These are phyloP conservation scores for Trichoderma sp. DNA, from an alignment of 2,329 filamentous ascomycete species.

Conservation along the genomic window DNA sequence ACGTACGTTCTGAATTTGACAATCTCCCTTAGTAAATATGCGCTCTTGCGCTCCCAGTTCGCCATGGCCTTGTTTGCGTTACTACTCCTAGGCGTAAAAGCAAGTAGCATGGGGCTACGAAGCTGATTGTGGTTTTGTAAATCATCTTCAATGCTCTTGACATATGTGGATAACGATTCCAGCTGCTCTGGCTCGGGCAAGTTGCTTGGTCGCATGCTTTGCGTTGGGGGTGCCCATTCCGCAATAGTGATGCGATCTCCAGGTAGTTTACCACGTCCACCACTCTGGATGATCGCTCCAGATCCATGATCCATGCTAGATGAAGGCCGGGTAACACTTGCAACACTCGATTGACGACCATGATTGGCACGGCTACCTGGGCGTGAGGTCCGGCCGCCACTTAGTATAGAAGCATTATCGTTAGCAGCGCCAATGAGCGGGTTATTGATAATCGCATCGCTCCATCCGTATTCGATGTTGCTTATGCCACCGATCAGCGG, in stretches of 20 bases:
- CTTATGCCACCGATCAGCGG: slow-evolving; percentile 90
- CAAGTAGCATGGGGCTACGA: slow-evolving; percentile 82
- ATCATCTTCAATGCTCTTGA: slow-evolving; percentile 83
- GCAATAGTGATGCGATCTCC: slow-evolving; percentile 83
- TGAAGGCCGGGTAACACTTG: slow-evolving; percentile 57
- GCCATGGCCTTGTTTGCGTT: slow-evolving; percentile 85
- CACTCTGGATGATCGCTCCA: slow-evolving; percentile 58
- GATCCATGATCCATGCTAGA: slow-evolving; percentile 64
- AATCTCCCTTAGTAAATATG: slow-evolving; percentile 88
- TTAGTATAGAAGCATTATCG: slow-evolving; percentile 44
- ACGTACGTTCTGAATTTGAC: slow-evolving; percentile 97
- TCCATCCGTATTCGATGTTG: slow-evolving; percentile 98
- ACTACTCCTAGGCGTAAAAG: slow-evolving; percentile 81
- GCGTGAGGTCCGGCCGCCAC: slow-evolving; percentile 46
- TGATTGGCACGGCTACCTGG: slow-evolving; percentile 56
- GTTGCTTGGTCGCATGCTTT: slow-evolving; percentile 85
- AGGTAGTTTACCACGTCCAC: slow-evolving; percentile 64
- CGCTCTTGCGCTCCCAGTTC: slow-evolving; percentile 97
- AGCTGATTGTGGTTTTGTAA: slow-evolving; percentile 86
- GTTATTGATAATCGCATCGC: slow-evolving; percentile 75
- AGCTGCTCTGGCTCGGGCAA: slow-evolving; percentile 82
- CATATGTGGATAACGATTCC: slow-evolving; percentile 73
- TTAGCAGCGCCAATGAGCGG: slow-evolving; percentile 58
- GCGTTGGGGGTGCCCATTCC: slow-evolving; percentile 87
- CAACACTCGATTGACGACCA: slow-evolving; percentile 49